phyloP scores from a whole-genome alignment of 176 grass and related monocot species.

The Coix lacrymajobi region DNA sequence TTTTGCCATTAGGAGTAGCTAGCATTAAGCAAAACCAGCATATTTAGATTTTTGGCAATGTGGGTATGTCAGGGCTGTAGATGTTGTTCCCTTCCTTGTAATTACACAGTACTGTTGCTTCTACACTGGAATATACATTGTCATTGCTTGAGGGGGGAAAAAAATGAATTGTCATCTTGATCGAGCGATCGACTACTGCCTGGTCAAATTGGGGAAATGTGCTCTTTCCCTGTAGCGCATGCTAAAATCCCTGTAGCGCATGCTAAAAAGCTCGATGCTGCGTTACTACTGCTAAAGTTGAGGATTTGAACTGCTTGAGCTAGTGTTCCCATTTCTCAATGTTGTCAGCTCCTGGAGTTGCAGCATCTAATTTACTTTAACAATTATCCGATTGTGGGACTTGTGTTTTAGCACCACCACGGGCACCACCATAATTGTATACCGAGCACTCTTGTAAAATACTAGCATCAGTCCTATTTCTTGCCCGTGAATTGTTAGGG shows the following conservation, averaged over 20 bases:
- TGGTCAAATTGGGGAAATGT: background rate
- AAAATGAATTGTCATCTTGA: background rate
- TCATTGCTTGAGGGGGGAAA: background rate
- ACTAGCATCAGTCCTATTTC: background rate
- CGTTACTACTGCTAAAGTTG: background rate
- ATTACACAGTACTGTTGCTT: constrained; percentile 48
- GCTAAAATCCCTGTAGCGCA: background rate
- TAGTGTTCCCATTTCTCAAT: background rate
- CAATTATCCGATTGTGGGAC: background rate
- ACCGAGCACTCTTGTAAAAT: background rate
- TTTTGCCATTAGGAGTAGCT: constrained; percentile 44
- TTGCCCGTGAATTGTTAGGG: background rate
- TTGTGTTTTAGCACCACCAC: background rate
- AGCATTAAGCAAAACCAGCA: constrained; percentile 25
- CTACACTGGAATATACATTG: constrained; percentile 30
- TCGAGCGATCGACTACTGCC: background rate
- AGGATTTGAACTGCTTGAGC: background rate
- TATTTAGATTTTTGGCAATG: constrained; percentile 48
- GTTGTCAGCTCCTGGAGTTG: background rate
- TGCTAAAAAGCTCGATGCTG: background rate
- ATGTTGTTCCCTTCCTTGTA: constrained; percentile 38
- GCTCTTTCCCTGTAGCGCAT: background rate
- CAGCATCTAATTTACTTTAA: background rate
- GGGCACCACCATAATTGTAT: background rate
- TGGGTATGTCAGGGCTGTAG: constrained; percentile 41